Conservation (phyloP, 2,329 filamentous ascomycete genomes). For the Ascochyta koolunga region DNA sequence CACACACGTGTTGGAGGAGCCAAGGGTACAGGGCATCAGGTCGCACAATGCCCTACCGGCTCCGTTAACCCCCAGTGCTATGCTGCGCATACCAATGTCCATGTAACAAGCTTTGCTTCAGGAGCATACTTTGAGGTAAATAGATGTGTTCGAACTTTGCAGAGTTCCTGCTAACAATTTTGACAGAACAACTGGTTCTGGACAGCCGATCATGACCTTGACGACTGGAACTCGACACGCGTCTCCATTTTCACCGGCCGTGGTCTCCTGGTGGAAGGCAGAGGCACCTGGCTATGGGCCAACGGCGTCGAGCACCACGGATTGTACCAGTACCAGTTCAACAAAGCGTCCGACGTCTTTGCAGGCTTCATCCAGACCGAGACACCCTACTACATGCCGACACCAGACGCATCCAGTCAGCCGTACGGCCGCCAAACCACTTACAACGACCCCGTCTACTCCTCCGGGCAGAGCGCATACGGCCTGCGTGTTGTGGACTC, state of each 20-base stretch:
- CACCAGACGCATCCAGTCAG: conserved; percentile 69
- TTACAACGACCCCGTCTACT: conserved; percentile 74
- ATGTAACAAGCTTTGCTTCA: conserved; percentile 61
- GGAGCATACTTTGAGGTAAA: conserved; percentile 74
- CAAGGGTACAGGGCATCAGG: conserved; percentile 78
- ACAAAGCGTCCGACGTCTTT: conserved; percentile 78
- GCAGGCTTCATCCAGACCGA: conserved; percentile 87
- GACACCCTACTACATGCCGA: conserved; percentile 83
- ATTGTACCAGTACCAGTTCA: conserved; percentile 83
- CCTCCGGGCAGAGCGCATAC: conserved; percentile 56
- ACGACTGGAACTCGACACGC: conserved; percentile 73
- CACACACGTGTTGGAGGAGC: conserved; percentile 85
- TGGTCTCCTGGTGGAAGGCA: conserved; percentile 74
- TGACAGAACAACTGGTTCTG: conserved; percentile 21
- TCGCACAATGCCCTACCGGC: conserved; percentile 76
- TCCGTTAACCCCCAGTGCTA: conserved; percentile 67
- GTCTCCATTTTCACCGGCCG: conserved; percentile 87
- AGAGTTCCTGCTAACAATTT: conserved; percentile 3
- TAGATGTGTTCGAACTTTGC: background rate
- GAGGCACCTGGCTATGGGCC: conserved; percentile 63
- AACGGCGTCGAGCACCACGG: conserved; percentile 68
- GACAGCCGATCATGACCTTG: conserved; percentile 88
- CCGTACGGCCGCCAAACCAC: conserved; percentile 63
- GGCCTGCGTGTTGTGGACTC: conserved; percentile 67
- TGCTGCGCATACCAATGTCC: conserved; percentile 66